A percentile compares a stretch with the other conserved stretches of the same genome.
Evolutionary conservation across 2,329 filamentous ascomycete genomes (phyloP).

Genomic region (Stemphylium beticola): DNA sequence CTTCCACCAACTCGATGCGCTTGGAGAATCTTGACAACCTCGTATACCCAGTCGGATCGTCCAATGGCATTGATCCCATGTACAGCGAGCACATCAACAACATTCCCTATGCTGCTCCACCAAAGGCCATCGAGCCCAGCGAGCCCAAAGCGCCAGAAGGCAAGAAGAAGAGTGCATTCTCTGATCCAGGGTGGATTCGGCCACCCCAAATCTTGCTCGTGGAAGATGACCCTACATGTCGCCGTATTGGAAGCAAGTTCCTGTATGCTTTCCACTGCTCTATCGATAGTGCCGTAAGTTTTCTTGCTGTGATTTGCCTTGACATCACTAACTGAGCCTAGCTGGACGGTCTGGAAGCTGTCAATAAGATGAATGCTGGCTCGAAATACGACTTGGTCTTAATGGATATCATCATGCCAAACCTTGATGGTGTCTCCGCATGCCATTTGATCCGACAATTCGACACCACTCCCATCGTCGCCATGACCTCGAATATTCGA

Average conservation of each 20-base stretch:
- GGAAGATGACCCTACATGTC: constrained; percentile 76
- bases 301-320: background rate
- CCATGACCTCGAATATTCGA: constrained; percentile 98
- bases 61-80: constrained; percentile 92
- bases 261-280: constrained; percentile 68
- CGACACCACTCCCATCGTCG: constrained; percentile 85
- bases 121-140: constrained; percentile 63
- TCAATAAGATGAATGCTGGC: constrained; percentile 77
- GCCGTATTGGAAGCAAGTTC: constrained; percentile 71
- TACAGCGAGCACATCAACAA: constrained; percentile 94
- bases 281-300: constrained; percentile 67
- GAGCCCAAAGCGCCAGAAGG: constrained; percentile 58
- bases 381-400: constrained; percentile 67
- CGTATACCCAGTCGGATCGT: constrained; percentile 90
- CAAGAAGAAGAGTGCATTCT: constrained; percentile 66
- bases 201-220: constrained; percentile 85
- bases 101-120: constrained; percentile 81
- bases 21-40: constrained; percentile 70
- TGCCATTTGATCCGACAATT: constrained; percentile 92
- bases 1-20: constrained; percentile 60
- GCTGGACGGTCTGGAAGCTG: constrained; percentile 88
- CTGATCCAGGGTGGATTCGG: constrained; percentile 69
- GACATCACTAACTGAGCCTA: constrained; percentile 50
- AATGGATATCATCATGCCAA: constrained; percentile 87
- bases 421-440: constrained; percentile 91